phyloP scores from a whole-genome alignment of 192 early-diverging fungal genomes.

The Coemansia sp. region DNA sequence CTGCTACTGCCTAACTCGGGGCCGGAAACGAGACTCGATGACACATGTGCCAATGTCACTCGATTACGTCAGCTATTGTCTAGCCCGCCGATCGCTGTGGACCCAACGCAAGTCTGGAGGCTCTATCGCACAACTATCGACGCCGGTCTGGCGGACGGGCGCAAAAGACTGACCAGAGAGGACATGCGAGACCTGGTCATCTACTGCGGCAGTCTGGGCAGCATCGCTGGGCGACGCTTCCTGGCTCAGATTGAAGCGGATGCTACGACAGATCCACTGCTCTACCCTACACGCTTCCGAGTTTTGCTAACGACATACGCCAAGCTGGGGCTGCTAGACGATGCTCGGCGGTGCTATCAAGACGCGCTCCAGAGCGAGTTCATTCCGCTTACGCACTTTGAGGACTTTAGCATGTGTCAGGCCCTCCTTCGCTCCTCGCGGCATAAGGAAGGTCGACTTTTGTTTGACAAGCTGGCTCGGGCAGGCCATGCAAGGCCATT shows the following conservation, averaged over 20 bases:
- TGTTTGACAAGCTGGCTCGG: slow-evolving; percentile 30
- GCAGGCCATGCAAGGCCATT: not conserved
- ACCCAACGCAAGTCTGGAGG: slow-evolving; percentile 15
- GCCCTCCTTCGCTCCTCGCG: slow-evolving; percentile 21
- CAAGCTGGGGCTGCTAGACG: slow-evolving; percentile 28
- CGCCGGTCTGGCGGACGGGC: not conserved
- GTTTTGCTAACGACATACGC: slow-evolving; percentile 25
- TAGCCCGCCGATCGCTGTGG: slow-evolving; percentile 6
- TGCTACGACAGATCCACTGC: slow-evolving; percentile 1
- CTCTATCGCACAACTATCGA: slow-evolving; percentile 14
- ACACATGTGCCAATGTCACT: not conserved
- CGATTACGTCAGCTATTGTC: slow-evolving; percentile 12
- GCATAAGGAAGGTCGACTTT: slow-evolving; percentile 33
- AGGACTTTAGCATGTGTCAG: slow-evolving; percentile 36
- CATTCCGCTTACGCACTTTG: not conserved
- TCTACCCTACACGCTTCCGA: slow-evolving; percentile 3
- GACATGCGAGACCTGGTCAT: slow-evolving; percentile 10
- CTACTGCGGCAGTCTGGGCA: slow-evolving; percentile 21
- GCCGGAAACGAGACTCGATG: not conserved
- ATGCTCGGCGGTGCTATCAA: slow-evolving; percentile 29
- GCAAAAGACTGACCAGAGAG: not conserved
- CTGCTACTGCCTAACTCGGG: not conserved
- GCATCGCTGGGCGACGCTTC: slow-evolving; percentile 17
- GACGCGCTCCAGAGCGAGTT: not conserved
- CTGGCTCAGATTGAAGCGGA: slow-evolving; percentile 38